Evolutionary conservation across 129 eudicot genomes (phyloP), one percentile per base, ranked within the genome.

Genomic region (Chrysanthemum seticuspe): DNA sequence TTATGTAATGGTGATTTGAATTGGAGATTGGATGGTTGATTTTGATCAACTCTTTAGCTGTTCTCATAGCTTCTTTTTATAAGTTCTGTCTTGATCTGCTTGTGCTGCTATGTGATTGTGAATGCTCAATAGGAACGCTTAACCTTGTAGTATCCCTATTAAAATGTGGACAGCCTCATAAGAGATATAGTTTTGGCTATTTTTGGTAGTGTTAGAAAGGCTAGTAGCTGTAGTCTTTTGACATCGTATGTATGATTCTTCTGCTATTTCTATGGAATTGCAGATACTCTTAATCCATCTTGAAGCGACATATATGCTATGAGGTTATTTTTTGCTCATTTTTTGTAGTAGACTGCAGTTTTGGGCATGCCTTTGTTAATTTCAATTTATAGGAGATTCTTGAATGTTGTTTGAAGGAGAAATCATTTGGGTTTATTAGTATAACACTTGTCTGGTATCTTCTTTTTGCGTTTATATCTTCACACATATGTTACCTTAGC

Each of bases 121-220:
- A 13, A 13, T 62, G 9, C 51, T 67, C 27, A 13, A 10, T 67
- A 55, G 67, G 60, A 56, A 67, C 49, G 14, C 59, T n/a, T 67
- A 57, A 45, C 3, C 67, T n/a, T 56, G 58, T 25, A 56, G 18
- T 65, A 44, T 75, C 18, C 66, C 23, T 14, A 23, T 55, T 0
- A 36, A 65, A 21, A 54, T 7, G 31, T 45, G 67, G 55, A 44
- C 14, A 10, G 6, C 25, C 15, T 36, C 8, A 29, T 62, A 1
- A 40, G 5, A 2, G 44, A 54, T 40, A 57, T 62, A n/a, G 62
- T 8, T 16, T 19, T 11, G 25, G 50, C 1, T 40, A 1, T 73
- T n/a, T 71, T 11, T 59, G n/a, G 74, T 70, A 36, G 12, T 5
- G 58, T 27, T 66, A 56, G 60, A 76, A 67, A 16, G 12, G 51